Evolutionary conservation across 768 basidiomycete species (phyloP), one percentile per base, ranked within the genome.

Genomic region (Suillus fuscotomentosus): DNA sequence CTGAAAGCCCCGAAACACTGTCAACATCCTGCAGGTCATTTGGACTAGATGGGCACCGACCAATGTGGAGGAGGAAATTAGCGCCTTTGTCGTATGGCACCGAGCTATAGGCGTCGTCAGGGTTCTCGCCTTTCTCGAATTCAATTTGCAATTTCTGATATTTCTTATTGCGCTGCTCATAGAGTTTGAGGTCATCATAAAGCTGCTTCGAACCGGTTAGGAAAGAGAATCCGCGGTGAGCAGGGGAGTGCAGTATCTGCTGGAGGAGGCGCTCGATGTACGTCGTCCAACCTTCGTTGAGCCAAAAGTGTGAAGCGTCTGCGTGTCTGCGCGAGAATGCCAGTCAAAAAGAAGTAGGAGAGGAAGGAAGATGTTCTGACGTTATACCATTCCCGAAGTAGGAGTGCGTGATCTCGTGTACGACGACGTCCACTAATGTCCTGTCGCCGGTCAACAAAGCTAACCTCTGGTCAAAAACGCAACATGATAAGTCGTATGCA

Each of bases 331-430:
- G 42, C 17, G 14, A n/a, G 2, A 34, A 27, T 60, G 54, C 42
- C 13, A 38, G n/a, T 70, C 39, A 62, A 43, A 22, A 39, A 14
- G 20, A 41, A 39, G 66, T 60, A 31, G 14, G 43, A 10, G 39
- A 54, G 50, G 38, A n/a, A 50, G 31, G 34, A 73, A 78, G 47
- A 65, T 80, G 24, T 22, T 1, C 81, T 65, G 70, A 83, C 90
- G 91, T 93, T 63, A 94, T 86, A 27, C 92, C 91, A 72, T 96
- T 95, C n/a, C 94, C 94, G 65, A 94, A 96, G 88, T 90, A 97
- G 3, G 91, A 92, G 72, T 98, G 92, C 0, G 88, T 88, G 36
- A 90, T 78, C 72, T 95, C 94, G 77, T 97, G 92, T 0, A 94
- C 91, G 14, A 95, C 88, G 14, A 97, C 93, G 72, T 96, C 93